Percentiles rank a stretch among this genome's conserved stretches.
These are phyloP conservation scores for Lippia alba DNA, from an alignment of 305 asterid genomes.

Conservation along the genomic window DNA sequence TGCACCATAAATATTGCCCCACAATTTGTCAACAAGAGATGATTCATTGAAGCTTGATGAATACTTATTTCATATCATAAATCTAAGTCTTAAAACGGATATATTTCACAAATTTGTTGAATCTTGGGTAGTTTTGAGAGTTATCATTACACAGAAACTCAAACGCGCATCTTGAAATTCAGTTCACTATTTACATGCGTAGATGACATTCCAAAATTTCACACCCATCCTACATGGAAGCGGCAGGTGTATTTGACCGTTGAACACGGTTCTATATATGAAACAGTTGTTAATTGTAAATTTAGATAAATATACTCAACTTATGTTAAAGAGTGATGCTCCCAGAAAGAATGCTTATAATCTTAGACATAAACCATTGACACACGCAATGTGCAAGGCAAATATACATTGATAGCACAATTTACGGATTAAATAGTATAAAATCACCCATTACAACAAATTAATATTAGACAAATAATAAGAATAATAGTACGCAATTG, in stretches of 20 bases:
- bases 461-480: not conserved
- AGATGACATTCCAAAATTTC: too few relatives aligned
- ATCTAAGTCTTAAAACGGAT: not conserved
- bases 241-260: too few relatives aligned
- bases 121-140: not conserved
- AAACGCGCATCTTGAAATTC: not conserved
- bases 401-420: not conserved
- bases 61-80: not conserved
- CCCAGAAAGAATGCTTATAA: too few relatives aligned
- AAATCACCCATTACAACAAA: not conserved
- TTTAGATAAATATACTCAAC: too few relatives aligned
- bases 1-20: constrained; percentile 34
- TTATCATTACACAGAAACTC: not conserved
- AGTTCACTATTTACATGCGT: too few relatives aligned
- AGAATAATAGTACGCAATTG: not conserved
- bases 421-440: not conserved
- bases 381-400: not conserved
- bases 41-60: too few relatives aligned
- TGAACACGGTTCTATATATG: too few relatives aligned
- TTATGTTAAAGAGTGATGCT: too few relatives aligned
- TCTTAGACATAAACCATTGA: too few relatives aligned
- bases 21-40: not conserved
- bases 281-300: too few relatives aligned
- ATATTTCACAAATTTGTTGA: not conserved
- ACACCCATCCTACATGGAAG: too few relatives aligned